A percentile compares a stretch with the other conserved stretches of the same genome.
Conservation (phyloP, 345 rosid species). For the Tarenaya hassleriana region DNA sequence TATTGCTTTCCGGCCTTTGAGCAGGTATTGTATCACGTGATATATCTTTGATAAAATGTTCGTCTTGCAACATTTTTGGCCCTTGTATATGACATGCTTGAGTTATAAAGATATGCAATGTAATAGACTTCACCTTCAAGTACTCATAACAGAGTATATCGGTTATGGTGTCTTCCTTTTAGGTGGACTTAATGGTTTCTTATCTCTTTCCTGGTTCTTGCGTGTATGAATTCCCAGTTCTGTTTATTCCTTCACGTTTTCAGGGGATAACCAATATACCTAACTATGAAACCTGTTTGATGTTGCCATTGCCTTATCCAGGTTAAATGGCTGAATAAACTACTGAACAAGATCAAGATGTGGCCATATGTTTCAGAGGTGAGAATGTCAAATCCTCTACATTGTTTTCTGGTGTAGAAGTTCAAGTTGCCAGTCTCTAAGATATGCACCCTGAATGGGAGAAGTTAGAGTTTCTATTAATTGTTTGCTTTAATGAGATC, state of each 20-base stretch:
- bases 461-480: constrained; percentile 10
- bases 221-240: too few species aligned
- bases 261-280: background rate
- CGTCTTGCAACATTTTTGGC: too few species aligned
- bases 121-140: too few species aligned
- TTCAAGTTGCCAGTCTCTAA: constrained; percentile 7
- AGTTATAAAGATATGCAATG: too few species aligned
- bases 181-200: too few species aligned
- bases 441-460: background rate
- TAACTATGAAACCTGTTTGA: background rate
- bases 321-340: constrained; percentile 99
- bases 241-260: constrained; percentile 5
- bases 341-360: constrained; percentile 61
- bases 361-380: constrained; percentile 99
- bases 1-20: constrained; percentile 96
- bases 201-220: too few species aligned
- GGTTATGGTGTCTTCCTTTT: too few species aligned
- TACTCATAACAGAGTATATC: too few species aligned
- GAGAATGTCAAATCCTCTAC: constrained; percentile 24
- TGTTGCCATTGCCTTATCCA: constrained; percentile 30
- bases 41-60: too few species aligned
- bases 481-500: background rate
- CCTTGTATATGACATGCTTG: too few species aligned
- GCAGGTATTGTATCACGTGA: constrained; percentile 39
- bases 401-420: constrained; percentile 9